Percentiles rank a stretch among this genome's conserved stretches.
Conservation (phyloP, 2,329 filamentous ascomycete species). For the Simplicillium aogashimaense region DNA sequence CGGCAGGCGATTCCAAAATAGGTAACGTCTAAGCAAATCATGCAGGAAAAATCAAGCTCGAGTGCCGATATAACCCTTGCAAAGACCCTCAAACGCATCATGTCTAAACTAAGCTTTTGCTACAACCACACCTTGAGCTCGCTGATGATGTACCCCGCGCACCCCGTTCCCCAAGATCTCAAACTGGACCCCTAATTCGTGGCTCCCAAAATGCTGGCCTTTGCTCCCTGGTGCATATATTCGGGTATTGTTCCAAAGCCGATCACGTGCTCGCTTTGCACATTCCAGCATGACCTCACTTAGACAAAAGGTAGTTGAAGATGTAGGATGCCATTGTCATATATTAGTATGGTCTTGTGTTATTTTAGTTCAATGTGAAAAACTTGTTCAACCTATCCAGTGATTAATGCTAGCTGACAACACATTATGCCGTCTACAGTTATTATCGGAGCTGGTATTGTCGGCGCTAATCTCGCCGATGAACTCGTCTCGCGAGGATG, state of each 20-base stretch:
- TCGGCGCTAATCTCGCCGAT: constrained; percentile 54
- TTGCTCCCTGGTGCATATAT: too few species aligned
- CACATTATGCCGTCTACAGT: constrained; percentile 17
- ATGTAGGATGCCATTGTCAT: background rate
- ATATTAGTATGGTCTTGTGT: background rate
- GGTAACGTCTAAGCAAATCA: constrained; percentile 7
- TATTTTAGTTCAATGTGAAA: too few species aligned
- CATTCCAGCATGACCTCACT: background rate
- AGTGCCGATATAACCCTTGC: constrained; percentile 1
- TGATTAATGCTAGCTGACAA: too few species aligned
- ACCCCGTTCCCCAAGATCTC: too few species aligned
- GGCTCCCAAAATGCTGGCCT: too few species aligned
- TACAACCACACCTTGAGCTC: too few species aligned
- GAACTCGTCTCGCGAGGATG: constrained; percentile 54
- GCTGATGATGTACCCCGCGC: too few species aligned
- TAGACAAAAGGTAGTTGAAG: background rate
- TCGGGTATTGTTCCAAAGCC: background rate
- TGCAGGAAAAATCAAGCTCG: constrained; percentile 5
- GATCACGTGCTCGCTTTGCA: constrained; percentile 9
- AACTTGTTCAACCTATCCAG: too few species aligned
- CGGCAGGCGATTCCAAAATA: constrained; percentile 5
- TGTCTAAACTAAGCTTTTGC: too few species aligned
- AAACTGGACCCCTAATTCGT: too few species aligned
- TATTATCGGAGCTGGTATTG: constrained; percentile 55
- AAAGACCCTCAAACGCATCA: too few species aligned